These are phyloP conservation scores for Picochlorum sp. DNA, from an alignment of 139 green algal species.

Conservation along the genomic window DNA sequence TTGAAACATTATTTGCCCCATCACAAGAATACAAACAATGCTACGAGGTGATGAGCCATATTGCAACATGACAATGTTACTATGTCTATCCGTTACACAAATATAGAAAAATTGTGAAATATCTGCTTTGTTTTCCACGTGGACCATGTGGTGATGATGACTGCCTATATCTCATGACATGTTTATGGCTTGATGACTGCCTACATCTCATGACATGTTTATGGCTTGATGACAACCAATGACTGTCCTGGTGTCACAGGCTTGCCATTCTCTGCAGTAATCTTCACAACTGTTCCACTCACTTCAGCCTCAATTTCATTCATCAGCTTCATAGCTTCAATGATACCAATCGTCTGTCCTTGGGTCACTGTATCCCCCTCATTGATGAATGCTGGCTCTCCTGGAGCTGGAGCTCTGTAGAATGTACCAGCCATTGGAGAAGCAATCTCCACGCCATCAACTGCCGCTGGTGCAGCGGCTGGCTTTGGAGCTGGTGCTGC, in stretches of 20 bases:
- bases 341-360: constrained; percentile 91
- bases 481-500: constrained; percentile 44
- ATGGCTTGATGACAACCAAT: constrained; percentile 57
- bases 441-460: constrained; percentile 34
- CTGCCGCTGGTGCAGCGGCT: constrained; percentile 33
- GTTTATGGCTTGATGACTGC: too few relatives aligned
- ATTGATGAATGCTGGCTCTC: constrained; percentile 85
- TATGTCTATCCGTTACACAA: too few relatives aligned
- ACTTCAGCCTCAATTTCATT: constrained; percentile 95
- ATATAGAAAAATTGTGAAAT: too few relatives aligned
- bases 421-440: constrained; percentile 71
- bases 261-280: constrained; percentile 67
- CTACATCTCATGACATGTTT: not conserved
- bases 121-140: too few relatives aligned
- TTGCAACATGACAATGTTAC: not conserved
- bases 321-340: constrained; percentile 99
- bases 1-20: constrained; percentile 14
- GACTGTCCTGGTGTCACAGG: constrained; percentile 61
- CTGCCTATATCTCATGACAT: too few relatives aligned
- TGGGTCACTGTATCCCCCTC: constrained; percentile 86
- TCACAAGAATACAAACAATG: constrained; percentile 16
- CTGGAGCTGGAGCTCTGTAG: constrained; percentile 74
- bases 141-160: too few relatives aligned
- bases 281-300: constrained; percentile 65
- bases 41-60: not conserved